Base-by-base conservation (phyloP, 176 grass and related monocot species). In the Carex cristatella region DNA sequence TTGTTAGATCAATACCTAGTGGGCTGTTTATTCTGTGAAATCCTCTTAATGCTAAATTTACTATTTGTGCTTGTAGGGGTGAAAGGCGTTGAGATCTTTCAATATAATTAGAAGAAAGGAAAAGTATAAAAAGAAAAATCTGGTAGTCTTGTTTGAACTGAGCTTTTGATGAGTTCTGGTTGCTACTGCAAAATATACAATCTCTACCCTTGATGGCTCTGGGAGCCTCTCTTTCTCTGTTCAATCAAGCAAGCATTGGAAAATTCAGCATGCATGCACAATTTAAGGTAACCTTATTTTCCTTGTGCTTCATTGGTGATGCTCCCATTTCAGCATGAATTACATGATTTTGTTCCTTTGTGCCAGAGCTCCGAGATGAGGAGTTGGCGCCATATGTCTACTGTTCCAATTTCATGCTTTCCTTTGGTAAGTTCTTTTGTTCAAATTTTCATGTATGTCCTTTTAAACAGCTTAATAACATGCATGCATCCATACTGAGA, bases 311-410 rank as follows among this genome's bases (percentile, higher is more conserved):
- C 55, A 33, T 15, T 87, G 58, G 7, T 79, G 84, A 74, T 83
- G 66, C 48, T 49, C 30, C 85, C 65, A 27, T 81, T 27, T 83
- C 37, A n/a, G 10, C 65, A 69, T 76, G 81, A 55, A 51, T 73
- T 88, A 32, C 35, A 61, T 76, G 38, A 84, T 67, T 88, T 59
- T 55, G 27, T 33, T 83, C 19, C 4, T 7, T 79, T 84, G 14
- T 68, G 61, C 32, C 91, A 97, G 94, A 88, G 78, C 61, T 81
- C 79, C n/a, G 88, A 91, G 81, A 93, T 87, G 86, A 89, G 86
- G 48, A 85, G 81, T 69, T 93, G 89, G 87, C 71, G 65, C 54
- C 77, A 84, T 55, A 84, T 89, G 65, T 69, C 89, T 68, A 89
- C 84, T 76, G 68, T 83, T 82, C 88, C 85, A 4, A 62, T 91